Base-by-base conservation (phyloP, 495 filamentous ascomycete species). In the Tuber indicum region DNA sequence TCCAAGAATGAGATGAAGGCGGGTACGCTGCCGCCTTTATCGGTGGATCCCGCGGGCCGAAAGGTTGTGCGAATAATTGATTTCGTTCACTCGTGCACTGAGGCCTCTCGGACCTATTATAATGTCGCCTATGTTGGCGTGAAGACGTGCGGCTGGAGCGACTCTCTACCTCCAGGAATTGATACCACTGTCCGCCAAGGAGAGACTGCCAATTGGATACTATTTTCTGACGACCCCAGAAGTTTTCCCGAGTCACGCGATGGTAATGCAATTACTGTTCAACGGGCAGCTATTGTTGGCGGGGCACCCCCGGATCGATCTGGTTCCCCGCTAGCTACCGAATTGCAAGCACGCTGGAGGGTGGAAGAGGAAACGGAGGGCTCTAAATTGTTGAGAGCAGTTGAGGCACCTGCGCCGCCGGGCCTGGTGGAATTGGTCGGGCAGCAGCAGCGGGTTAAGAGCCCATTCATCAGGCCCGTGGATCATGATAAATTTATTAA, bases 11-110 rank as follows among this genome's bases (percentile, higher is more conserved):
- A 80, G 45, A 79, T 72, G 42, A 26, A 26, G 9, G 74, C 77
- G 5, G 71, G n/a, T 16, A 44, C 62, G 23, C 77, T 80, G 19
- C 78, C 78, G 17, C 78, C 77, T 12, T 39, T 80, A 36, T 80
- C 78, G 9, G 58, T 80, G 7, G 78, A 80, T 45, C 78, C 78
- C 1, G 71, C 73, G 43, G 78, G 78, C 32, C 78, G 78, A 19
- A 72, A 43, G 8, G 78, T 80, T 32, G 73, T 47, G 39, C 78
- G 80, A 44, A 81, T 82, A 12, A 82, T 82, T 62, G 80, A 82
- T 58, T 82, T 82, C 26, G 80, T 78, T 4, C 80, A 82, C 44
- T 82, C 80, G n/a, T 81, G 79, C 19, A 82, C 80, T 10, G 80
- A 82, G 72, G 80, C 79, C 36, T 75, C 76, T 26, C 79, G 80